Conservation (phyloP, 768 basidiomycete species). For the Mrakia gelida region DNA sequence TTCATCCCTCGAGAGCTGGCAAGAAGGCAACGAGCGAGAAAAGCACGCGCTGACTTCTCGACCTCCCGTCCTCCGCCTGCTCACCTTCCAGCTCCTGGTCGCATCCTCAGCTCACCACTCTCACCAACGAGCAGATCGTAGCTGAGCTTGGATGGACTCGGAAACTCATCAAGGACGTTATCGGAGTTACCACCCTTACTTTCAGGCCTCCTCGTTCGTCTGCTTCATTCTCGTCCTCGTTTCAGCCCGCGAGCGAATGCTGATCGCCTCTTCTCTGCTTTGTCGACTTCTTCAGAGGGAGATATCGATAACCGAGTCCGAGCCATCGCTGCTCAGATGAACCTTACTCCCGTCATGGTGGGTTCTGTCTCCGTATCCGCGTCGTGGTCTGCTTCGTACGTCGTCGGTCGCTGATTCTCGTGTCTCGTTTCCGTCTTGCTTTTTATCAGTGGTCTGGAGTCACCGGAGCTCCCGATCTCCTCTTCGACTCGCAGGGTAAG, state of each 20-base stretch:
- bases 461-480: constrained; percentile 36
- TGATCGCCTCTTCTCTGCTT: neutral
- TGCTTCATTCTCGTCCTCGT: neutral
- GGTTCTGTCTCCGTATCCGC: too few relatives aligned
- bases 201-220: constrained; percentile 58
- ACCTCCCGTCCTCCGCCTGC: too few relatives aligned
- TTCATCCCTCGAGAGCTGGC: neutral
- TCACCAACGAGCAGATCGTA: constrained; percentile 73
- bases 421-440: constrained; percentile 28
- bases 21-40: neutral
- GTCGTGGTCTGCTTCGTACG: too few relatives aligned
- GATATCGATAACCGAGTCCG: constrained; percentile 74
- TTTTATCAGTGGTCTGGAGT: constrained; percentile 68
- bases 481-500: constrained; percentile 51
- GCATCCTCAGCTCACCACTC: constrained; percentile 57
- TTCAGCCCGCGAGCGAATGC: constrained; percentile 54
- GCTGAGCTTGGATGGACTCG: constrained; percentile 85
- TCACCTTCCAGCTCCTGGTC: constrained; percentile 71
- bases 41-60: neutral
- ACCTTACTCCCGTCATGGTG: constrained; percentile 67
- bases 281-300: constrained; percentile 32
- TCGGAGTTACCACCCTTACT: constrained; percentile 65
- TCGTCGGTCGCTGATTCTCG: neutral
- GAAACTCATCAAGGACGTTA: constrained; percentile 75
- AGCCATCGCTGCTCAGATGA: constrained; percentile 76